Conservation (phyloP, 2,329 filamentous ascomycete genomes). For the Trichoderma pleuroti region DNA sequence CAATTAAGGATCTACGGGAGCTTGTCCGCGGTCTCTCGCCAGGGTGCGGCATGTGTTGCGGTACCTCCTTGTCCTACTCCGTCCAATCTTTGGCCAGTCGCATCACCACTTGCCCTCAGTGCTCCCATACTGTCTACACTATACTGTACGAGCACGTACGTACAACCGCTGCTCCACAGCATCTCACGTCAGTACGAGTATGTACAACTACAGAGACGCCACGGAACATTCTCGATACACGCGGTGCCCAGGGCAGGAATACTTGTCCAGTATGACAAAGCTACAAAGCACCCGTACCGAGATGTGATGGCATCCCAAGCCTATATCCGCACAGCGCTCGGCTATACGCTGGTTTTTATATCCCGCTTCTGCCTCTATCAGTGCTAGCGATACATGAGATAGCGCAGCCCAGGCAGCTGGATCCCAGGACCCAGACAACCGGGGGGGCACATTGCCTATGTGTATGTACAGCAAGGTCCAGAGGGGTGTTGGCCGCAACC, state of each 20-base stretch:
- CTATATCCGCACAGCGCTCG: background rate
- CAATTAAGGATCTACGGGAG: background rate
- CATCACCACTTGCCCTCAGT: background rate
- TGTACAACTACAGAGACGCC: background rate
- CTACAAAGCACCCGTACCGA: background rate
- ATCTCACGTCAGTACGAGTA: background rate
- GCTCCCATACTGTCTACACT: background rate
- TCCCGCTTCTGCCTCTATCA: background rate
- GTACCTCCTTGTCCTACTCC: background rate
- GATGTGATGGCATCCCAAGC: background rate
- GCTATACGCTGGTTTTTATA: background rate
- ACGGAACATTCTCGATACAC: background rate
- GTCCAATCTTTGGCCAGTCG: background rate
- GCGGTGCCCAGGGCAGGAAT: background rate
- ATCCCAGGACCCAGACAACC: background rate
- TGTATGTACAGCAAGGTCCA: background rate
- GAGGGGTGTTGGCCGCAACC: background rate
- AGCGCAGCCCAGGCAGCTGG: background rate
- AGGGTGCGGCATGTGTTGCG: background rate
- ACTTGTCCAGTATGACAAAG: background rate
- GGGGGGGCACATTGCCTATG: background rate
- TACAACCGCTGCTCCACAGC: background rate
- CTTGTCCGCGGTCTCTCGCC: background rate
- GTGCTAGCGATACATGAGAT: background rate
- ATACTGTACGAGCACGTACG: background rate